phyloP scores from a whole-genome alignment of 352 stramenopile genomes.

The Pythium utonaiense region DNA sequence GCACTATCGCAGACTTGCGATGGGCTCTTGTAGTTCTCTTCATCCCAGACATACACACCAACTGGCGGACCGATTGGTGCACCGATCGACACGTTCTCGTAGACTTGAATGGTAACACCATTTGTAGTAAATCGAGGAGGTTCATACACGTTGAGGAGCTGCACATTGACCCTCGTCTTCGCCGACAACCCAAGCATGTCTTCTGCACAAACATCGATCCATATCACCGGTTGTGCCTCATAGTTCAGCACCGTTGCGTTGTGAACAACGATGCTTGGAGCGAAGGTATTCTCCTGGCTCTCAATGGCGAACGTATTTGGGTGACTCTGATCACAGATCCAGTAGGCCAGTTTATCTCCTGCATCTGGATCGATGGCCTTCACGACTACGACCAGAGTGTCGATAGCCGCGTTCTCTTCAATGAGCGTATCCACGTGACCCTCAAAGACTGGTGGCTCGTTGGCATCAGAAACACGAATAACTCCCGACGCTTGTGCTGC shows the following conservation, averaged over 20 bases:
- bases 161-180: constrained; percentile 24
- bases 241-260: constrained; percentile 38
- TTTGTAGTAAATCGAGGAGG: constrained; percentile 34
- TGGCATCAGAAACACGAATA: constrained; percentile 34
- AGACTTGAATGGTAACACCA: constrained; percentile 24
- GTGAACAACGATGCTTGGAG: constrained; percentile 30
- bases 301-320: constrained; percentile 31
- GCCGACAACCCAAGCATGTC: constrained; percentile 30
- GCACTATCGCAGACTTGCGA: not conserved
- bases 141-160: constrained; percentile 50
- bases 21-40: constrained; percentile 19
- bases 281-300: not conserved
- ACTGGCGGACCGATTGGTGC: constrained; percentile 11
- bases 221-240: constrained; percentile 31
- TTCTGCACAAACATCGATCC: constrained; percentile 47
- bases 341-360: constrained; percentile 36
- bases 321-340: constrained; percentile 42
- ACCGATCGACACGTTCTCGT: constrained; percentile 25
- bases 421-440: not conserved
- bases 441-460: constrained; percentile 33
- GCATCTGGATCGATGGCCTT: constrained; percentile 35
- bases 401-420: constrained; percentile 21
- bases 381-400: constrained; percentile 24
- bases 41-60: constrained; percentile 16
- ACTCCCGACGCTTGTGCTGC: not conserved